Base-by-base conservation (phyloP, 768 basidiomycete genomes). In the Tricholoma bakamatsutake region DNA sequence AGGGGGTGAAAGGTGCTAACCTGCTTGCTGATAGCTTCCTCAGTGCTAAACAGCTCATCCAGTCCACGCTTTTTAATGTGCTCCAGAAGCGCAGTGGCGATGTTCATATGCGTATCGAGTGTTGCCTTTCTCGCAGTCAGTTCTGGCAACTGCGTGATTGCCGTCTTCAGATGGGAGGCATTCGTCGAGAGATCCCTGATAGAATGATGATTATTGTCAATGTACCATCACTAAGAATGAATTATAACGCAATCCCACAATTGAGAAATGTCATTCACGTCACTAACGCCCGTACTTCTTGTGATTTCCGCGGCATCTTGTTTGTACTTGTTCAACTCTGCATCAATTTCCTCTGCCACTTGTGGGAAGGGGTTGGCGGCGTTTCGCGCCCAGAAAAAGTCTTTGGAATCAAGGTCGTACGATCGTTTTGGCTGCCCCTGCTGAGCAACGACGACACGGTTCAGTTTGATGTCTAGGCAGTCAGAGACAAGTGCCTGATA, bases 311-410 rank as follows among this genome's bases (percentile, higher is more conserved):
- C 93, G 4, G 97, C 94, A 64, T 99, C 97, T 64, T 89, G 84
- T 74, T 98, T 98, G 65, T 88, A 96, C 71, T 86, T 85, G 71
- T 87, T 93, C 61, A 98, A 72, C 69, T 98, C 97, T 5, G 78
- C 63, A 64, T 99, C 93, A 52, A 99, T 98, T 60, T 98, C 96
- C 67, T 97, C 97, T 2, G 97, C 96, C 4, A 99, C 97, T 62
- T 97, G 92, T 37, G 97, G 97, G 79, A 99, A 99, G 4, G 96
- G 96, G 57, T 90, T 92, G 7, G 91, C 86, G 1, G 95, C 93
- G 65, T 98, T 97, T 68, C 90, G 93, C 2, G 86, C 88, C 97
- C 97, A 99, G 76, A 99, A 99, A 73, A 97, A 99, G 70, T 99
- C 97, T 65, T 96, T 98, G 18, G 92, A 87, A 71, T 98, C 97